Base-by-base conservation (phyloP, 495 filamentous ascomycete genomes). In the Sabuloglossum arenarium region DNA sequence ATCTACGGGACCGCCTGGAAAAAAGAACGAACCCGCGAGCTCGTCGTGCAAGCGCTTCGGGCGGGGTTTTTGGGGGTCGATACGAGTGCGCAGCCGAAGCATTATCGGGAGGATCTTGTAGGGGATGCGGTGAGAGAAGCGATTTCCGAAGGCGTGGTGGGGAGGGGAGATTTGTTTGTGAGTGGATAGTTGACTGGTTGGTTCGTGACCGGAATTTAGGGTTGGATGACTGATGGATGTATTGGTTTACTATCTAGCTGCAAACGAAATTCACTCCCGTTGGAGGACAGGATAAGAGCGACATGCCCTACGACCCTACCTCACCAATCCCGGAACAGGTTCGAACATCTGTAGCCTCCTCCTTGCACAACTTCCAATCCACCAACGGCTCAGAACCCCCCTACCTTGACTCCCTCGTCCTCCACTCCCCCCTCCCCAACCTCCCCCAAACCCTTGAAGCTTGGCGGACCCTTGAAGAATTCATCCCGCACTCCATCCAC, bases 1-100 rank as follows among this genome's bases (percentile, higher is more conserved):
- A 66, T 91, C 56, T 93, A 93, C 62, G 86, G 86, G 45, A 89
- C 85, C 8, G 86, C 86, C n/a, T 90, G 86, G 86, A 89, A 90
- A 68, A 84, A 86, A 64, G 79, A 80, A 2, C 67, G 66, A 28
- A 87, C 82, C 0, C 71, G 75, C 21, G 73, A 78, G 34, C 72
- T 88, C 0, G 84, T 89, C 27, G 73, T 80, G 61, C 68, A 74
- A 60, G 86, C 86, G 25, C 62, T 93, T 59, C 71, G 73, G 54
- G 67, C 78, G 12, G 86, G 86, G 8, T 93, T 91, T 64, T 72
- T 76, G 6, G 85, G 73, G 19, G 69, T 90, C 54, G 86, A 93
- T 62, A 89, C 85, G 0, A 85, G 85, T 6, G 83, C 82, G 49
- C 85, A 89, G 62, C 84, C 85, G 14, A 75, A 75, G 57, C 86